Evolutionary conservation across 148 eudicot species (phyloP).

Genomic region (Arctostaphylos glauca): DNA sequence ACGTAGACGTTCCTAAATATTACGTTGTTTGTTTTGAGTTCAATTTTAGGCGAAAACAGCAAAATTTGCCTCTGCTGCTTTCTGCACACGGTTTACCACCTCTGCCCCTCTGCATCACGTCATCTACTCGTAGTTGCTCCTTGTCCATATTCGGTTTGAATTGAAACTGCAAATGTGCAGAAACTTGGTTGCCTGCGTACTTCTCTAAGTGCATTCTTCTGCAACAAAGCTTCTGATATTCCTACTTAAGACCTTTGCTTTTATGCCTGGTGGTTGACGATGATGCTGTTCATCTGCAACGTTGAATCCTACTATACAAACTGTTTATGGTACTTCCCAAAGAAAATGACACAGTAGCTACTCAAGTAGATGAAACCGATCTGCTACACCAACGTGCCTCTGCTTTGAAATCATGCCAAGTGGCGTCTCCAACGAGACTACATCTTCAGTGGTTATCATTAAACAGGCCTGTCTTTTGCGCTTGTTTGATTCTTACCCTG

Average conservation of each 20-base stretch:
- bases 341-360: neutral
- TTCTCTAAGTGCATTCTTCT: constrained; percentile 16
- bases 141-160: neutral
- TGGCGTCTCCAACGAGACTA: neutral
- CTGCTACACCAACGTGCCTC: neutral
- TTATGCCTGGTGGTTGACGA: neutral
- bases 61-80: neutral
- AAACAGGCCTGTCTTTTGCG: neutral
- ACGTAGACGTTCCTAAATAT: neutral
- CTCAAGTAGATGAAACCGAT: neutral
- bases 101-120: constrained; percentile 3
- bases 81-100: neutral
- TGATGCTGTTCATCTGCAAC: constrained; percentile 4
- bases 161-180: neutral
- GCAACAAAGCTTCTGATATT: constrained; percentile 19
- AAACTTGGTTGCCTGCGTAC: constrained; percentile 4
- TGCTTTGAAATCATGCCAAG: neutral
- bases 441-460: neutral
- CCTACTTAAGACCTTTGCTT: constrained; percentile 2
- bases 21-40: neutral
- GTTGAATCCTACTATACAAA: neutral
- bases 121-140: neutral
- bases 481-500: neutral
- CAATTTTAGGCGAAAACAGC: neutral
- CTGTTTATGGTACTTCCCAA: neutral